Base-by-base conservation (phyloP, 2,329 filamentous ascomycete species). In the Neopestalotiopsis clavispora region DNA sequence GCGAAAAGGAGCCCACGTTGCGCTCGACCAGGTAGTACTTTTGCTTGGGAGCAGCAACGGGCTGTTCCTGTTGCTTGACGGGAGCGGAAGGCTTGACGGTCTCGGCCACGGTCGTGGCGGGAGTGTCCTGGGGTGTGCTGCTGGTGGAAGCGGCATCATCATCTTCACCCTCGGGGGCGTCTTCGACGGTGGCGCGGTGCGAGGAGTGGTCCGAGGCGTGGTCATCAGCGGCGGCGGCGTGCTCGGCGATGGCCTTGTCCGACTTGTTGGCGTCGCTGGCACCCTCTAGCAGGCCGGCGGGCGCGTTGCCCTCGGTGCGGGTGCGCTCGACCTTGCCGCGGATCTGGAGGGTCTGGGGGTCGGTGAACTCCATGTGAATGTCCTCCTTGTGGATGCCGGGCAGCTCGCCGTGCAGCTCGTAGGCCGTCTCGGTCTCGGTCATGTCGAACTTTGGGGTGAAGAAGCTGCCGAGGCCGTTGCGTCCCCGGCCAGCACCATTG, bases 401-500 rank as follows among this genome's bases (percentile, higher is more conserved):
- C 5, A 95, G 88, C 80, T 95, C 93, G 75, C 93, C 93, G 75
- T 95, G 89, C 23, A 95, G 90, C 80, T 95, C 91, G 77, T 94
- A 95, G 71, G 84, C 79, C 5, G 89, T 81, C 70, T 87, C 86
- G 13, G 87, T 88, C 83, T 96, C 93, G 78, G 88, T 90, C 71
- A 95, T 86, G 75, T 95, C 93, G 77, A 95, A 95, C 80, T 90
- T 92, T 67, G 93, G 93, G 69, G 88, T 87, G 87, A 94, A 95
- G 76, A 87, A 83, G 61, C 83, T 84, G 62, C 86, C 73, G 69
- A 73, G 74, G 58, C 70, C 74, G 67, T 72, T 74, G 65, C 71
- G 67, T 20, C 69, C 45, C 59, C 70, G 61, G 6, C 64, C 32
- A 57, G 38, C 68, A 63, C 23, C 34, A 38, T 72, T 70, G 34